A percentile compares a stretch with the other conserved stretches of the same genome.
Conservation (phyloP, 163 green algal species). For the Prototheca stagnorum region DNA sequence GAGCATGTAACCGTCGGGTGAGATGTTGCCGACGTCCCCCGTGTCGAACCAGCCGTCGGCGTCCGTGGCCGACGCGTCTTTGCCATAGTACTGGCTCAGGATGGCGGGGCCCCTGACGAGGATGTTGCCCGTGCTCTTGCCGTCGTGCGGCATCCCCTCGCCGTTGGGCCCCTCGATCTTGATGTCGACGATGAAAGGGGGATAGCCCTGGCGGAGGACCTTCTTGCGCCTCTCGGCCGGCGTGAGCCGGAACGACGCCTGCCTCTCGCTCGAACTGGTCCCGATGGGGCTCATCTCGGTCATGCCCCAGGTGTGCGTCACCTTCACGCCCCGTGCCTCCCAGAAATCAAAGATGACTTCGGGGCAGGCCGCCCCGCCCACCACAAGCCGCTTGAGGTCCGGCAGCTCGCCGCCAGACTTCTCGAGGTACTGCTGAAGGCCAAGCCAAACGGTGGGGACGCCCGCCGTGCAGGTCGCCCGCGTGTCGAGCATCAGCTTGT, state of each 20-base stretch:
- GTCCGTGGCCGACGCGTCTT: slow-evolving; percentile 6
- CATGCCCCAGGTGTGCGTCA: slow-evolving; percentile 68
- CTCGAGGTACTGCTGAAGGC: slow-evolving; percentile 37
- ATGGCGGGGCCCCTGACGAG: slow-evolving; percentile 48
- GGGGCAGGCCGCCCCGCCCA: slow-evolving; percentile 49
- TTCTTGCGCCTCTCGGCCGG: slow-evolving; percentile 14
- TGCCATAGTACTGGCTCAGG: slow-evolving; percentile 34
- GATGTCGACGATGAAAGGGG: slow-evolving; percentile 50
- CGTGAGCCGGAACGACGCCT: no score
- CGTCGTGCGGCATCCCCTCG: slow-evolving; percentile 42
- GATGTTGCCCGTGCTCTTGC: slow-evolving; percentile 45
- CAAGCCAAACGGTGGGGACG: slow-evolving; percentile 55
- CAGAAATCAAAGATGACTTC: slow-evolving; percentile 42
- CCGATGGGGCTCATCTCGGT: slow-evolving; percentile 58
- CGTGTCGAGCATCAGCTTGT: slow-evolving; percentile 31
- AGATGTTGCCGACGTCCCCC: slow-evolving; percentile 57
- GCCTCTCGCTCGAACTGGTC: no score
- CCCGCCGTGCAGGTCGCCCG: slow-evolving; percentile 33
- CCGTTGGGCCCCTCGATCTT: slow-evolving; percentile 50
- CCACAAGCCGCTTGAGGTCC: slow-evolving; percentile 21
- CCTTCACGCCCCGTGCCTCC: slow-evolving; percentile 31
- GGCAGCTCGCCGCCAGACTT: slow-evolving; percentile 11
- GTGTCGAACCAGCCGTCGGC: slow-evolving; percentile 51
- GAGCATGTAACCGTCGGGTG: slow-evolving; percentile 45
- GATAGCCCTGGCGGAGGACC: slow-evolving; percentile 33